Evolutionary conservation across 805 yeast genomes (phyloP), one percentile per base, ranked within the genome.

Genomic region (Candida sakaeoensis): DNA sequence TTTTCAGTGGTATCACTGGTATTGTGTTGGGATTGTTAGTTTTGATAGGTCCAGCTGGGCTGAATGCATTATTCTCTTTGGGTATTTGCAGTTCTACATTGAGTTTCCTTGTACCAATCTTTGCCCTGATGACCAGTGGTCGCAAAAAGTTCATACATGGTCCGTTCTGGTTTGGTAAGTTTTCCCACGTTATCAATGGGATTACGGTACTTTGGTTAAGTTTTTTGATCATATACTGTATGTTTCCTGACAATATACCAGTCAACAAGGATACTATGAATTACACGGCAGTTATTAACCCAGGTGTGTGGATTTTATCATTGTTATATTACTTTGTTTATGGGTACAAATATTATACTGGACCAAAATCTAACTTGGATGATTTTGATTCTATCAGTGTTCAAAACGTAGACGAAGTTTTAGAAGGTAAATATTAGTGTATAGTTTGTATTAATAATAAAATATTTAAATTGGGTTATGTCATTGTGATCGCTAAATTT

Each of bases 51-150:
- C 67, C 79, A 3, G 86, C 88, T 18, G 49, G 49, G 13, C 77
- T 86, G 2, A 67, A 63, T 42, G 88, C 89, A n/a, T 65, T 83
- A 34, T 83, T 82, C 62, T 74, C 85, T 0, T 64, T 82, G 27
- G 74, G 74, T 25, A 73, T 79, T 45, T 74, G 80, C 6, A 80
- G 84, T 43, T 75, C 78, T 54, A 72, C 75, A 46, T 59, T 79
- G 23, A 77, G 83, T 2, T 52, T 85, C 82, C 63, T 75, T 38
- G 59, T 75, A 37, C 69, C 79, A 1, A 12, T 34, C 7, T 5
- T 23, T 3, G 36, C 36, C 3, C 5, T 15, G 9, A 16, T 36
- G 26, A 24, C 39, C 4, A 16, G n/a, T 3, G 80, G 80, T 26
- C 63, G 63, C 39, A 59, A 62, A 9, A 62, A 74, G 33, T 80